Evolutionary conservation across 177 flowering plant species (phyloP).

Genomic region (Vitis hybrid): DNA sequence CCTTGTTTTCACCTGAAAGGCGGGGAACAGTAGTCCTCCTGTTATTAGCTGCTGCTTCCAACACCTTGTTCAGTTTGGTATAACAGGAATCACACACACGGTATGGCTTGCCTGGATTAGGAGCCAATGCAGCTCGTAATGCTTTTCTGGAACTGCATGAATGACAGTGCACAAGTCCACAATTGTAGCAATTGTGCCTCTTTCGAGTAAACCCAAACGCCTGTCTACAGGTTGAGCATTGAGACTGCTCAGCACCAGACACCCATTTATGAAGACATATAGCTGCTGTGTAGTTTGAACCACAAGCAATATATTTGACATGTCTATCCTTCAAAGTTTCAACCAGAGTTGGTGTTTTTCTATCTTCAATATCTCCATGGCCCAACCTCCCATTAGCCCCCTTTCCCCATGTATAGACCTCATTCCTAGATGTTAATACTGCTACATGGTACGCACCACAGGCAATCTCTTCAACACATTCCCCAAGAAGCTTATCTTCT

Average conservation of each 20-base stretch:
- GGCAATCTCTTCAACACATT: slow-evolving; percentile 79
- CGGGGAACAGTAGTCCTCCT: slow-evolving; percentile 65
- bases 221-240: slow-evolving; percentile 89
- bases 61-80: slow-evolving; percentile 62
- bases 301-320: slow-evolving; percentile 88
- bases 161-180: slow-evolving; percentile 97
- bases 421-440: slow-evolving; percentile 80
- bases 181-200: slow-evolving; percentile 93
- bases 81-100: slow-evolving; percentile 95
- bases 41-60: slow-evolving; percentile 49
- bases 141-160: slow-evolving; percentile 93
- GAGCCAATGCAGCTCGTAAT: slow-evolving; percentile 80
- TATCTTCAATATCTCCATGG: slow-evolving; percentile 89
- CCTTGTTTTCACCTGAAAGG: slow-evolving; percentile 88
- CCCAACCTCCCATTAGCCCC: slow-evolving; percentile 98
- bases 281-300: slow-evolving; percentile 80
- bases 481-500: slow-evolving; percentile 68
- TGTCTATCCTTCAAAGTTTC: slow-evolving; percentile 92
- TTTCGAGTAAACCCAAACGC: slow-evolving; percentile 96
- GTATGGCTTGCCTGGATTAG: slow-evolving; percentile 84
- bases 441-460: slow-evolving; percentile 95
- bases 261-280: slow-evolving; percentile 98
- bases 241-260: slow-evolving; percentile 91
- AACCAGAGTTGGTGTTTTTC: slow-evolving; percentile 76
- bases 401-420: slow-evolving; percentile 97